Base-by-base conservation (phyloP, 768 basidiomycete genomes). In the Daedaleopsis nitida region DNA sequence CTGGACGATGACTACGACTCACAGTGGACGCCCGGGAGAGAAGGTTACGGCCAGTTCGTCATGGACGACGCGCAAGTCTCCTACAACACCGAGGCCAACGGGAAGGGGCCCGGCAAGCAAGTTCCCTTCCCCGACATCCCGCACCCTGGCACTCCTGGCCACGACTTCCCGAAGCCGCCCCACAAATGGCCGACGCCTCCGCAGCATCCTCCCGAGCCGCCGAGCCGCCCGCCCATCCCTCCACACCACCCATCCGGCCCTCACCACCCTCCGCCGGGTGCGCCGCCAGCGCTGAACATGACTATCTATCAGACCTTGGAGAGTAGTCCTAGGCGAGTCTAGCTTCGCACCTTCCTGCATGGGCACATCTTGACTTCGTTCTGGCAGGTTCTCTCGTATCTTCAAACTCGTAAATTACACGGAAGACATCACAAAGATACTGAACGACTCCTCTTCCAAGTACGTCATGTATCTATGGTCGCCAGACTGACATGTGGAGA, bases 381-480 rank as follows among this genome's bases (percentile, higher is more conserved):
- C 11, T 10, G 13, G 39, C 59, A 80, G 78, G 55, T 81, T 76
- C 65, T 76, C 77, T 7, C 74, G 74, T 24, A 37, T 80, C 8
- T 74, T 75, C 60, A 80, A 79, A 63, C 71, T 76, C 1, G 69
- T 80, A 32, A 73, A 79, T 54, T 73, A 73, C 53, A 76, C 76
- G 19, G 76, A 79, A 23, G 75, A 77, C 34, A 72, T 77, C 24
- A 72, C 72, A 9, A 64, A 68, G 14, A 52, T 79, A 17, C 70
- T 81, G 43, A 77, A 81, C 58, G 76, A 81, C 55, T 67, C 78
- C 13, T 70, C 75, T 16, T 63, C 72, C 32, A 65, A 71, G 80
- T 79, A 57, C 49, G 75, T 39, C 24, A 11, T 11, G n/a, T 34
- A 19, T 16, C 24, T 3, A 4, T 38, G 14, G 2, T 24, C 2